Percentiles rank a stretch among this genome's conserved stretches.
phyloP scores from a whole-genome alignment of 2,329 filamentous ascomycete species.

The Phaeosphaeriaceae sp. region DNA sequence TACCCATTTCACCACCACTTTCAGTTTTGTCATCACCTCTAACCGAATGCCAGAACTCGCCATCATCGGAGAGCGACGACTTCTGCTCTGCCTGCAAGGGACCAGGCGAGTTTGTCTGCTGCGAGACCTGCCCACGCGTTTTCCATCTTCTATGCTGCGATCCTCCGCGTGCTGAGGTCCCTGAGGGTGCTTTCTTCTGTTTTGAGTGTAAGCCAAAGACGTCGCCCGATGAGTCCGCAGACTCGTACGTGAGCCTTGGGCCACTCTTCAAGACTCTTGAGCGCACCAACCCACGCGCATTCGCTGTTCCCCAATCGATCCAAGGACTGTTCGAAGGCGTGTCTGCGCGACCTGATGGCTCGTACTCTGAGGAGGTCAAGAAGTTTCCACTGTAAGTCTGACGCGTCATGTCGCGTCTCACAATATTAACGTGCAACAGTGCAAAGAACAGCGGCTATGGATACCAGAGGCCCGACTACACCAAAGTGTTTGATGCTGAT shows the following conservation, averaged over 20 bases:
- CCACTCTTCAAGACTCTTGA: conserved; percentile 71
- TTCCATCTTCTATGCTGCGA: conserved; percentile 92
- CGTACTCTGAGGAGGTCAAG: conserved; percentile 75
- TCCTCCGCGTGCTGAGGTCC: conserved; percentile 64
- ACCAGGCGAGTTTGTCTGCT: conserved; percentile 87
- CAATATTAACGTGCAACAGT: conserved; percentile 40
- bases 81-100: conserved; percentile 87
- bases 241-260: conserved; percentile 57
- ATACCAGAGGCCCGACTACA: conserved; percentile 51
- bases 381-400: conserved; percentile 66
- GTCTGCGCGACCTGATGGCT: conserved; percentile 76
- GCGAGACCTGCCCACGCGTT: conserved; percentile 87
- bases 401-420: conserved; percentile 34
- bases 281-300: conserved; percentile 74
- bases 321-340: conserved; percentile 83
- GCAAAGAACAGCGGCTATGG: conserved; percentile 51
- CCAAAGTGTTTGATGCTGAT: conserved; percentile 75
- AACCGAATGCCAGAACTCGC: conserved; percentile 50
- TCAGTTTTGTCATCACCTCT: conserved; percentile 49
- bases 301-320: conserved; percentile 72
- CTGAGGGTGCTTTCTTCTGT: conserved; percentile 73
- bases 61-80: conserved; percentile 76
- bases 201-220: conserved; percentile 54
- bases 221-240: conserved; percentile 33
- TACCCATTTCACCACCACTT: conserved; percentile 46